Evolutionary conservation across 192 early-diverging fungal genomes (phyloP), one percentile per base, ranked within the genome.

Genomic region (Backusella sp.): DNA sequence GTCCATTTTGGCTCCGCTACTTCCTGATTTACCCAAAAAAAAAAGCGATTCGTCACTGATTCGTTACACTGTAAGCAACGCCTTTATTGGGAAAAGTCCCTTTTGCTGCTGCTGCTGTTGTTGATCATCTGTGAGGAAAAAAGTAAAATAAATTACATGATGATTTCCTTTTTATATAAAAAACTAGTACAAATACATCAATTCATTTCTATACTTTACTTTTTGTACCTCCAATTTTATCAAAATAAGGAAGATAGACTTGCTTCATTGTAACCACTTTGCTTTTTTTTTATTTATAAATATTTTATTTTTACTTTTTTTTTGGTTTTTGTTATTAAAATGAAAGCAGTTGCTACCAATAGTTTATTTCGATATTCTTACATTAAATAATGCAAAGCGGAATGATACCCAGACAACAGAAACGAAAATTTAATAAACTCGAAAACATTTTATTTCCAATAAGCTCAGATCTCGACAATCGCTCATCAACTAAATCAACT

Each of bases 391-490:
- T 26, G 21, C 26, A 62, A 62, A 62, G 11, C n/a, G 9, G 11
- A 62, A 62, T 62, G 56, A 62, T 62, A 62, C 56, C 56, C 56
- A 62, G n/a, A 62, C 56, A 62, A 62, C 56, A 62, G 56, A 23
- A 62, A 28, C 21, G 56, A 26, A 62, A 62, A 28, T 62, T 62
- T 28, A 62, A 62, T 62, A 62, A 28, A 62, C 56, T 62, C 26
- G 56, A 62, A 62, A 62, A 28, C 26, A 62, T 62, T 62, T 62
- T 62, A 62, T 62, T 62, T 11, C 56, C 56, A 26, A 62, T 62
- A 62, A 62, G 56, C 12, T 62, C 56, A 26, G 56, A 62, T 62
- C 56, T 62, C 56, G 56, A 28, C 23, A 26, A 62, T 28, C 56
- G 23, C 7, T 62, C 56, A 14, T 62, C 56, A 4, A 26, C 56